phyloP scores from a whole-genome alignment of 2,329 filamentous ascomycete genomes.

The Celoporthe dispersa region DNA sequence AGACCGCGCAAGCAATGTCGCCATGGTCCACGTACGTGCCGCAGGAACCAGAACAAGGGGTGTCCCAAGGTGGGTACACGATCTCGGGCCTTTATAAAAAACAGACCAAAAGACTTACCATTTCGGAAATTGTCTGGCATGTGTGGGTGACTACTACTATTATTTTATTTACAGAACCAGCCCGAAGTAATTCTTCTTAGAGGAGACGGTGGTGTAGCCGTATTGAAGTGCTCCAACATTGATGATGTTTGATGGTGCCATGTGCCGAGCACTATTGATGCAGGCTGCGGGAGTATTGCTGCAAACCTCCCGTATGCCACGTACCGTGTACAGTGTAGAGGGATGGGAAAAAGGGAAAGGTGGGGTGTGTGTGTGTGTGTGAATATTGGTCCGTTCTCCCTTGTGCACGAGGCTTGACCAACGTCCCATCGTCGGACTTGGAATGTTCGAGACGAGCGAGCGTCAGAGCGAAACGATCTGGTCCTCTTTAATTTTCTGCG shows the following conservation, averaged over 20 bases:
- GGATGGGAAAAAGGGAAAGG: neutral
- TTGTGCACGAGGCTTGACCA: neutral
- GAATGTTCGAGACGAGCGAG: neutral
- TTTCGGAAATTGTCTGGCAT: neutral
- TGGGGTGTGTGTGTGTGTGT: too few species aligned
- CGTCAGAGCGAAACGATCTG: neutral
- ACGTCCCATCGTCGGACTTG: neutral
- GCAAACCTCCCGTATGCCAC: neutral
- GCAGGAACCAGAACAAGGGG: too few species aligned
- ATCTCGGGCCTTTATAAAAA: slow-evolving; percentile 2
- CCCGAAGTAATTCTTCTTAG: neutral
- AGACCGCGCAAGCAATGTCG: slow-evolving; percentile 9
- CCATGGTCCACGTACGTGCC: neutral
- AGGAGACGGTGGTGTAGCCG: neutral
- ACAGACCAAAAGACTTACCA: neutral
- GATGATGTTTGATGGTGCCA: neutral
- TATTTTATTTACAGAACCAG: neutral
- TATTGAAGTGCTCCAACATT: neutral
- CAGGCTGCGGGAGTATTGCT: neutral
- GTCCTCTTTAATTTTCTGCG: neutral
- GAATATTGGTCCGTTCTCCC: neutral
- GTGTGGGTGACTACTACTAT: neutral
- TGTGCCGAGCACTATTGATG: neutral
- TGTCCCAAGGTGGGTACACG: neutral
- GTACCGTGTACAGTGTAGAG: neutral